Evolutionary conservation across 352 stramenopile species (phyloP), one percentile per base, ranked within the genome.

Genomic region (Phytophthora pini): DNA sequence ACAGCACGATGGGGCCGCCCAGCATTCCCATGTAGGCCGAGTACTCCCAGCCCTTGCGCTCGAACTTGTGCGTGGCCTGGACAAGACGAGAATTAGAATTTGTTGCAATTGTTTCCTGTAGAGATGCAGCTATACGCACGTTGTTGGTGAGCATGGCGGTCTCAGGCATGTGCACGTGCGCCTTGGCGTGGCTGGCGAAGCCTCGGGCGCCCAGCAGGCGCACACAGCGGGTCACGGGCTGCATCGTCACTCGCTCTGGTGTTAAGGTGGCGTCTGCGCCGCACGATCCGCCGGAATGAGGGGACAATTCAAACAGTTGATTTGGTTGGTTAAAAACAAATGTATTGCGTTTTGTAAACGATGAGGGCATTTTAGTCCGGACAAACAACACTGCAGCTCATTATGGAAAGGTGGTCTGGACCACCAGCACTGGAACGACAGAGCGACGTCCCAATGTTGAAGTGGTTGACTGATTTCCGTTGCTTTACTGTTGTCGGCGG

Each of bases 131-230:
- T 31, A 22, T 2, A 80, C 81, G 66, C 73, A 95, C 87, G 66
- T 95, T 92, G 72, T 90, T 92, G 34, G 85, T 94, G 56, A 95
- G 64, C 87, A 95, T 95, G 40, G 87, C 79, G 2, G 85, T 95
- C 84, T 95, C 87, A 1, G 87, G 82, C 84, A 94, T 94, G 68
- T 87, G 74, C 51, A 93, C 75, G 56, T 88, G 81, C 34, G 69
- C 69, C 60, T 87, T 83, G 40, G 54, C 61, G 62, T 77, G 66
- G 41, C 58, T 84, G 46, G 80, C 77, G 68, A 93, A 90, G 67
- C 72, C 59, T 55, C 84, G 77, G 56, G 70, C 68, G 32, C 61
- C 64, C 53, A 84, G 65, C 38, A 73, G 61, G 38, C 71, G 65
- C 20, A 79, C 31, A 52, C 44, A 64, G 52, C 70, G 70, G 39